These are phyloP conservation scores for Peribolospora kevripleyi DNA, from an alignment of 768 basidiomycete species.

Conservation along the genomic window DNA sequence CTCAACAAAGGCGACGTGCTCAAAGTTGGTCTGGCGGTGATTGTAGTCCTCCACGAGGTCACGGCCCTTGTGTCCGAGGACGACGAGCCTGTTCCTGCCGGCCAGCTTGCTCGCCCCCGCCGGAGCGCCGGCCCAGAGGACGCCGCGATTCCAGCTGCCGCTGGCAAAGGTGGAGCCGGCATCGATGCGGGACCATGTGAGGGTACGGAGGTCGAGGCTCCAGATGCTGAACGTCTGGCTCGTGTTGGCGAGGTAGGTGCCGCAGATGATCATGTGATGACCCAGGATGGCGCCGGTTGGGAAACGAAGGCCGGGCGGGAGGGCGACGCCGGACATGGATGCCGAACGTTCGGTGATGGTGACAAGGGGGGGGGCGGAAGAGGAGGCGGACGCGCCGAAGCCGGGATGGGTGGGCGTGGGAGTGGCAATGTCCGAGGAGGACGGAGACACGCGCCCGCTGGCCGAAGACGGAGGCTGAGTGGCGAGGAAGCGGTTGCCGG, in stretches of 20 bases:
- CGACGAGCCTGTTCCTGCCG: conserved; percentile 56
- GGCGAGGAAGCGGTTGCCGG: not conserved
- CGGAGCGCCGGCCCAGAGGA: conserved; percentile 32
- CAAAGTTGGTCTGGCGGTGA: conserved; percentile 55
- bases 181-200: conserved; percentile 72
- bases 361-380: conserved; percentile 37
- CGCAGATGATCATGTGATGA: conserved; percentile 73
- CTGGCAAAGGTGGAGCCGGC: conserved; percentile 58
- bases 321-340: conserved; percentile 52
- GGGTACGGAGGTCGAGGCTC: conserved; percentile 60
- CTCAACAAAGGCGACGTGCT: conserved; percentile 6
- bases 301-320: conserved; percentile 87
- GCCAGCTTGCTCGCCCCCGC: conserved; percentile 13
- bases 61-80: conserved; percentile 63
- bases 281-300: conserved; percentile 84
- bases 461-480: not conserved
- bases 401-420: not conserved
- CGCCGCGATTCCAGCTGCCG: conserved; percentile 88
- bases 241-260: conserved; percentile 80
- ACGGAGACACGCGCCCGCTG: conserved; percentile 3
- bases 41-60: conserved; percentile 84
- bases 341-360: conserved; percentile 54
- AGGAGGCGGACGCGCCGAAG: conserved; percentile 15
- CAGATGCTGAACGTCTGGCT: conserved; percentile 91
- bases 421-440: conserved; percentile 3